These are phyloP conservation scores for Linnemannia exigua DNA, from an alignment of 192 early-diverging fungal species.

Conservation along the genomic window DNA sequence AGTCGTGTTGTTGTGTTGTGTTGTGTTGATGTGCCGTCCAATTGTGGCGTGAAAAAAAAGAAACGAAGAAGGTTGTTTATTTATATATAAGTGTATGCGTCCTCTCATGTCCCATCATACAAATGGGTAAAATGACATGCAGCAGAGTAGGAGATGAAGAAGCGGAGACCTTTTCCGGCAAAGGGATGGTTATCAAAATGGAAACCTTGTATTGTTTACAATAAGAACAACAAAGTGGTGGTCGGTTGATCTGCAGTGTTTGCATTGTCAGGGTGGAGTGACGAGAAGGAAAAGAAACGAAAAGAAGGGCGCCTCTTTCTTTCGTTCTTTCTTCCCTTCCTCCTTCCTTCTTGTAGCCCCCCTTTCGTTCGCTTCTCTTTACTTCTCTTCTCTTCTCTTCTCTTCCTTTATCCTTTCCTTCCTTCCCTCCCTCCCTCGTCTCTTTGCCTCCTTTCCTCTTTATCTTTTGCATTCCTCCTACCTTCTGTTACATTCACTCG, in stretches of 20 bases:
- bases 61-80: too few relatives aligned
- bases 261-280: background rate
- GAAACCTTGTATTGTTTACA: too few relatives aligned
- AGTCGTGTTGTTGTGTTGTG: too few relatives aligned
- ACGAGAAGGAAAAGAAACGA: background rate
- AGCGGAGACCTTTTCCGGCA: background rate
- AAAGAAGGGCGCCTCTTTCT: background rate
- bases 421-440: constrained; percentile 14
- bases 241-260: background rate
- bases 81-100: background rate
- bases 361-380: background rate
- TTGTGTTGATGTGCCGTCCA: too few relatives aligned
- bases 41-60: background rate
- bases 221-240: too few relatives aligned
- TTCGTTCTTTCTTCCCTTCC: background rate
- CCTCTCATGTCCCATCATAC: too few relatives aligned
- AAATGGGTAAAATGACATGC: background rate
- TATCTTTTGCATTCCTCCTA: constrained; percentile 11
- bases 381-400: constrained; percentile 10
- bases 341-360: background rate
- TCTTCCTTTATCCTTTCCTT: background rate
- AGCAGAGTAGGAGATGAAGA: background rate
- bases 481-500: constrained; percentile 12
- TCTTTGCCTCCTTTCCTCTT: constrained; percentile 13
- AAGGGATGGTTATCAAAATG: too few relatives aligned